A percentile compares a stretch with the other conserved stretches of the same genome.
Evolutionary conservation across 306 rosid genomes (phyloP).

Genomic region (Pyrus betulifolia): DNA sequence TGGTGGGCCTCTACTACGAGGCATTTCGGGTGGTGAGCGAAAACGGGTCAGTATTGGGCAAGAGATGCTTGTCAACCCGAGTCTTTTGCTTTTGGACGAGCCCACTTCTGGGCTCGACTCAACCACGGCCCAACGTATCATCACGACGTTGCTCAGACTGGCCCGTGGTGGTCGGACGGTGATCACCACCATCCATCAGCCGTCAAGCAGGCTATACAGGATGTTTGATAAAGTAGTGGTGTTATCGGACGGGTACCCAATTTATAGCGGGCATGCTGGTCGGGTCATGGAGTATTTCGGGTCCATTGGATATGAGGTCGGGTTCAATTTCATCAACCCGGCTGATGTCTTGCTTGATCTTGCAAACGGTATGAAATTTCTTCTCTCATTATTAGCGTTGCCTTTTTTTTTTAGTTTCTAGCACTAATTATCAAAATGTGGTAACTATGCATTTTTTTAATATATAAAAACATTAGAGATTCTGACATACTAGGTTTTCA

Average conservation of each 20-base stretch:
- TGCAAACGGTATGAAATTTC: constrained; percentile 59
- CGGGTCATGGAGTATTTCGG: constrained; percentile 71
- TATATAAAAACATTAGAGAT: neutral
- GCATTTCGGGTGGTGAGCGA: constrained; percentile 78
- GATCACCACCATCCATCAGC: constrained; percentile 76
- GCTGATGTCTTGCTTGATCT: constrained; percentile 86
- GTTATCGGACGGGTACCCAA: constrained; percentile 59
- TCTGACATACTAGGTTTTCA: neutral
- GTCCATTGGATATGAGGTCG: constrained; percentile 50
- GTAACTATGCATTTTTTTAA: neutral
- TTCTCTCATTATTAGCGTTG: constrained; percentile 3
- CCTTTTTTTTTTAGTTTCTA: neutral
- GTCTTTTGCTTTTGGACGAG: constrained; percentile 64
- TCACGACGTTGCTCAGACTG: constrained; percentile 29
- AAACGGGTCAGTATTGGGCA: constrained; percentile 85
- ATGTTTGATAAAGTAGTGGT: constrained; percentile 82
- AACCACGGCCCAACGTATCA: constrained; percentile 60
- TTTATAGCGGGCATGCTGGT: constrained; percentile 49
- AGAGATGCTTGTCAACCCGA: constrained; percentile 82
- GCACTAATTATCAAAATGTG: neutral
- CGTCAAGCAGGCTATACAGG: constrained; percentile 61
- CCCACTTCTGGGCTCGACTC: constrained; percentile 92
- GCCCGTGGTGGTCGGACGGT: constrained; percentile 72
- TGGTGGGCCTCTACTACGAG: constrained; percentile 51
- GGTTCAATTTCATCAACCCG: constrained; percentile 62